phyloP scores from a whole-genome alignment of 805 yeast species.

The Hanseniaspora pseudoguilliermondii region DNA sequence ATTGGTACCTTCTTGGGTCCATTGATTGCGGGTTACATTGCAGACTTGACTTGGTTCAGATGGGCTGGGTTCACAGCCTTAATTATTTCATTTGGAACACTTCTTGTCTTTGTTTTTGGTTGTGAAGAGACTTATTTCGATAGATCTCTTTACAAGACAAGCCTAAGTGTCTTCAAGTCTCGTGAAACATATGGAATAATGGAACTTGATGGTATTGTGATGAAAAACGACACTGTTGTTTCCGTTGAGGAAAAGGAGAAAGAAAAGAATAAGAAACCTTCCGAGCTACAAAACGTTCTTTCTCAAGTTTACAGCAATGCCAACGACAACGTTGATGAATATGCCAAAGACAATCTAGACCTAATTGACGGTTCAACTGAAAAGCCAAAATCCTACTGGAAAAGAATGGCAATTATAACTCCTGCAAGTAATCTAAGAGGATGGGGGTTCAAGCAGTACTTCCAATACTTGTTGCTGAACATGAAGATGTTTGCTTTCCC shows the following conservation, averaged over 20 bases:
- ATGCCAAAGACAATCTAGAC: slow-evolving; percentile 6
- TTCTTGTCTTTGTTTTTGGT: slow-evolving; percentile 42
- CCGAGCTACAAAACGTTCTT: slow-evolving; percentile 6
- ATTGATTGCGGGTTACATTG: slow-evolving; percentile 60
- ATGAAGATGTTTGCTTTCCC: slow-evolving; percentile 50
- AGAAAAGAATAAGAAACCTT: neutral
- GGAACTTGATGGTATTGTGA: slow-evolving; percentile 3
- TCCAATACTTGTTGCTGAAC: slow-evolving; percentile 37
- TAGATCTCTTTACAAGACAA: slow-evolving; percentile 33
- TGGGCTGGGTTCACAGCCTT: slow-evolving; percentile 68
- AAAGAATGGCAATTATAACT: slow-evolving; percentile 38
- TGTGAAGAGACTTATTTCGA: slow-evolving; percentile 65
- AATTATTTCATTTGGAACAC: slow-evolving; percentile 48
- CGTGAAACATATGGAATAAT: neutral
- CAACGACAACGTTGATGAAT: slow-evolving; percentile 13
- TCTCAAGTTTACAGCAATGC: slow-evolving; percentile 14
- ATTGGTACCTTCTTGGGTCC: slow-evolving; percentile 74
- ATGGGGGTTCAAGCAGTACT: slow-evolving; percentile 52
- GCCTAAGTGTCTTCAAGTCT: slow-evolving; percentile 19
- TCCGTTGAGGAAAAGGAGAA: neutral
- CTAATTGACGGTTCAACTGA: slow-evolving; percentile 33
- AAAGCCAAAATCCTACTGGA: slow-evolving; percentile 33
- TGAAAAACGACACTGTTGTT: neutral
- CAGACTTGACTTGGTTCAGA: slow-evolving; percentile 47
- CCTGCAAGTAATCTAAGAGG: slow-evolving; percentile 51